A percentile compares a stretch with the other conserved stretches of the same genome.
phyloP scores from a whole-genome alignment of 768 basidiomycete genomes.

The Hypholoma fasciculare region DNA sequence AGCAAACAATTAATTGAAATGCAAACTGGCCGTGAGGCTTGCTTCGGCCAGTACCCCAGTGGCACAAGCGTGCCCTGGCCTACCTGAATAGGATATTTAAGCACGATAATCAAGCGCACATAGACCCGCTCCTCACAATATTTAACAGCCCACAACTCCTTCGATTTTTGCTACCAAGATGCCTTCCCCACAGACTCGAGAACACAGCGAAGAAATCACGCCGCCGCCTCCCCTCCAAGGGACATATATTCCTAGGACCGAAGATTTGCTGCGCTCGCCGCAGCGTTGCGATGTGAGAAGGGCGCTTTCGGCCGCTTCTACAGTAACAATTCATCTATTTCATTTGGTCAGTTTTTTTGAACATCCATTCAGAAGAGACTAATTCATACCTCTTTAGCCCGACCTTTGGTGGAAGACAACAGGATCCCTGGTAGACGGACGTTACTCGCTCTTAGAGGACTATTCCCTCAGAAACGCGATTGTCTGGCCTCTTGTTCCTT shows the following conservation, averaged over 20 bases:
- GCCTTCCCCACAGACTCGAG: too few species aligned
- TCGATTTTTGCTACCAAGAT: too few species aligned
- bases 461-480: neutral
- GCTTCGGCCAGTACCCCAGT: too few species aligned
- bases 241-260: neutral
- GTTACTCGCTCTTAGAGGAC: neutral
- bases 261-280: neutral
- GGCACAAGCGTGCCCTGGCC: too few species aligned
- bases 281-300: neutral
- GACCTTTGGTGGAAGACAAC: neutral
- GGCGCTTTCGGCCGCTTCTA: neutral
- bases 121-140: too few species aligned
- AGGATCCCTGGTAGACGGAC: neutral
- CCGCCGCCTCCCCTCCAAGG: neutral
- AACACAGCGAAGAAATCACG: too few species aligned
- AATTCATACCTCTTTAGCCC: neutral
- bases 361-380: neutral
- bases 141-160: too few species aligned
- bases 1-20: too few species aligned
- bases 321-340: neutral
- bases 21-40: too few species aligned
- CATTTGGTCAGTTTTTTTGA: neutral
- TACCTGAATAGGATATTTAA: too few species aligned
- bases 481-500: neutral
- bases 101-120: too few species aligned